Base-by-base conservation (phyloP, 352 stramenopile genomes). In the Thraustochytrium striatum region DNA sequence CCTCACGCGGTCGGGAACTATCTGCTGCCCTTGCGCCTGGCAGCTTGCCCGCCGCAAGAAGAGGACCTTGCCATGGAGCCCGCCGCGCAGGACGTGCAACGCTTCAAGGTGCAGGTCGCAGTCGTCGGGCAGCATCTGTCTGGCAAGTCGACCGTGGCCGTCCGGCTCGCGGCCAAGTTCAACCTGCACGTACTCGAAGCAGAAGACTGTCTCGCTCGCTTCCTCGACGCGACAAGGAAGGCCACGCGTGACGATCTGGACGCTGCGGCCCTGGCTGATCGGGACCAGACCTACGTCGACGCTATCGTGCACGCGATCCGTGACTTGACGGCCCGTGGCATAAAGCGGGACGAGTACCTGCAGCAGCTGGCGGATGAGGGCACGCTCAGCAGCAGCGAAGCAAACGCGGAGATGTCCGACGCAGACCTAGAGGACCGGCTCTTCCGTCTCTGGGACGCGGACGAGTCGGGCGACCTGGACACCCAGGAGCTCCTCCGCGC, bases 401-500 rank as follows among this genome's bases (percentile, higher is more conserved):
- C 39, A 33, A 58, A 58, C 50, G 5, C 25, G 19, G 7, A 25
- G 0, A 33, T 69, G 7, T 61, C 69, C 32, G 38, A 41, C 7
- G 55, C 43, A 3, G 28, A 62, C 13, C 9, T 50, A 0, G 16
- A 58, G 21, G 50, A 79, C 5, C 39, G 36, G 55, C 69, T 79
- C 69, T 79, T 79, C 36, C 32, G 72, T 25, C 16, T 47, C 16
- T 79, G 69, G 69, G 69, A 79, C 25, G n/a, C 50, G 21, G 69
- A 79, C 53, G 55, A 36, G 3, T 79, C 69, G 7, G 57, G 57
- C 30, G 69, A 79, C 50, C 39, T 79, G 21, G 69, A 79, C n/a
- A n/a, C 69, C 3, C 44, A 79, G 39, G 69, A 79, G 69, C 50
- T 79, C 0, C 47, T 79, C 16, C 57, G 53, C 19, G 69, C 69